phyloP scores from a whole-genome alignment of 2,329 filamentous ascomycete species.

The Penicillium sp. region DNA sequence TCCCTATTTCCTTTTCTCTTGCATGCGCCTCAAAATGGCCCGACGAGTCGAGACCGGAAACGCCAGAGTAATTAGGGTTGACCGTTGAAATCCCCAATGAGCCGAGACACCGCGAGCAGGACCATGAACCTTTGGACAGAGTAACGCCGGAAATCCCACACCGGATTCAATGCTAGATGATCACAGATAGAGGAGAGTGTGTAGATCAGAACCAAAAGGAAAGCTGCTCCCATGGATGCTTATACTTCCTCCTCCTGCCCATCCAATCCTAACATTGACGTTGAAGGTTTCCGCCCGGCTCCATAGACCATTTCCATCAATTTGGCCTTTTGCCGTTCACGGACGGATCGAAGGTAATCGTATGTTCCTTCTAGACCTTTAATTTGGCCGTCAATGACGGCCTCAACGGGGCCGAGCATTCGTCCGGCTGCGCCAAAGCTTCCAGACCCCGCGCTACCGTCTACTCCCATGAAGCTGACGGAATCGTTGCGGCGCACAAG shows the following conservation, averaged over 20 bases:
- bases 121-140: background rate
- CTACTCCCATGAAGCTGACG: conserved; percentile 36
- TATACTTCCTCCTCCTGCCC: conserved; percentile 15
- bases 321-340: conserved; percentile 77
- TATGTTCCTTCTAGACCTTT: conserved; percentile 76
- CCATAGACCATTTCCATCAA: conserved; percentile 78
- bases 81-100: background rate
- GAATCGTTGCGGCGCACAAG: conserved; percentile 68
- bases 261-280: conserved; percentile 25
- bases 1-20: background rate
- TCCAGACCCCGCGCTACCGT: conserved; percentile 18
- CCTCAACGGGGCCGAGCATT: conserved; percentile 51
- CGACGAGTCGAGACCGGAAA: background rate
- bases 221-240: background rate
- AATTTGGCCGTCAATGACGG: conserved; percentile 76
- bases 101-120: background rate
- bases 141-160: background rate
- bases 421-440: conserved; percentile 50
- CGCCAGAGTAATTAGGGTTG: background rate
- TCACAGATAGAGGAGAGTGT: background rate
- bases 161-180: conserved; percentile 5
- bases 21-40: background rate
- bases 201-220: background rate
- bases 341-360: conserved; percentile 69
- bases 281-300: conserved; percentile 33